Conservation (phyloP, 2,329 filamentous ascomycete species). For the Mariannaea elegans region DNA sequence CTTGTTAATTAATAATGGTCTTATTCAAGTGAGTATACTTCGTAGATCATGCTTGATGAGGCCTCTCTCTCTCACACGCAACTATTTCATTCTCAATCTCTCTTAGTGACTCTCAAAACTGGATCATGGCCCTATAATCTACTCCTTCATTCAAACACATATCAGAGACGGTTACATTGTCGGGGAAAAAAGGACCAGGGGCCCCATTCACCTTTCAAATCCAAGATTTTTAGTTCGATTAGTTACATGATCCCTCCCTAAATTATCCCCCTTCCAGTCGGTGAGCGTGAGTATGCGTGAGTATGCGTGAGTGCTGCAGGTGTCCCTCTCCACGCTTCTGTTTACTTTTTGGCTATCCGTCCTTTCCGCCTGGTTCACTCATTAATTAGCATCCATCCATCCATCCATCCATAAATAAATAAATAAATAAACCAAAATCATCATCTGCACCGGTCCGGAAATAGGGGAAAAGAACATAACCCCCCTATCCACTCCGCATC, state of each 20-base stretch:
- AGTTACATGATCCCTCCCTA: slow-evolving; percentile 3
- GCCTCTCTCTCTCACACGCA: no score
- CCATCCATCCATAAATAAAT: no score
- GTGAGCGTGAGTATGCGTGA: background rate
- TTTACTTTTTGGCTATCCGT: background rate
- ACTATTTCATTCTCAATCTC: slow-evolving; percentile 2
- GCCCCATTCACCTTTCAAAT: slow-evolving; percentile 1
- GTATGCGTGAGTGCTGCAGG: background rate
- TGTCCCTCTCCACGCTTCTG: background rate
- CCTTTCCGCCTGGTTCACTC: no score
- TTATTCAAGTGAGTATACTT: background rate
- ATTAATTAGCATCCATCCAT: no score
- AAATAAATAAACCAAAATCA: background rate
- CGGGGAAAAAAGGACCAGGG: background rate
- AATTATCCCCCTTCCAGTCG: slow-evolving; percentile 3
- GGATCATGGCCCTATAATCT: background rate
- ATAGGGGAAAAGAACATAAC: background rate
- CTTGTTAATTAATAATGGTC: background rate
- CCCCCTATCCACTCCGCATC: no score
- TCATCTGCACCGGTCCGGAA: background rate
- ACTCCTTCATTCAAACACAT: slow-evolving; percentile 13
- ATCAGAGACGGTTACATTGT: slow-evolving; percentile 9
- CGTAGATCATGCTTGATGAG: background rate
- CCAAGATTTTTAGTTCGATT: background rate
- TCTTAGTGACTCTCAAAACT: background rate